Evolutionary conservation across 495 filamentous ascomycete genomes (phyloP), one percentile per base, ranked within the genome.

Genomic region (Daldinia caldariorum): DNA sequence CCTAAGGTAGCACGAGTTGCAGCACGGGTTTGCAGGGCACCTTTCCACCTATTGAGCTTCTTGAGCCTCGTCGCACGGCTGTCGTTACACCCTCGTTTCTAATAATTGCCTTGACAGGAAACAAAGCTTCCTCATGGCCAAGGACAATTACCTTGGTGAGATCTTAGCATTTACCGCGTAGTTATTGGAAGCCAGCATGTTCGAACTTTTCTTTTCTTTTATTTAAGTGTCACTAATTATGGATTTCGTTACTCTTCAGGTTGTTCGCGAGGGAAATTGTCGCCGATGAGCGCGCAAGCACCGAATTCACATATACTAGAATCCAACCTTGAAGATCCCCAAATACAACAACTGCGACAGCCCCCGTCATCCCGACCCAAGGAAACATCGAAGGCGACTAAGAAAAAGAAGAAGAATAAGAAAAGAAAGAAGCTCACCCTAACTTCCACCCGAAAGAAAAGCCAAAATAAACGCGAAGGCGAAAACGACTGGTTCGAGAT

Each of bases 281-380:
- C 54, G 72, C 66, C 69, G 70, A 75, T 77, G 74, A 75, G 49
- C 63, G 66, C 69, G 61, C 68, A 31, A 34, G 6, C 14, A 32
- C 8, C 49, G 12, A 6, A 67, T 35, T 58, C 55, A 2, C 29
- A 56, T 54, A 63, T 38, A 32, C 1, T 41, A 59, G 29, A 54
- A 69, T n/a, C 18, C 37, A 32, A 35, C 34, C 34, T 6, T 7
- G 6, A 35, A 35, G 34, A 35, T 35, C 5, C 6, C 16, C 59
- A 10, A 9, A 20, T 50, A 50, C 41, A 50, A 34, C 58, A 20
- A 35, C 37, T 49, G 14, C 63, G 35, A 68, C 22, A 20, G 29
- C 63, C 2, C 37, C 47, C 49, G 18, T 29, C 34, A 53, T 34
- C 57, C 3, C 9, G 29, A 32, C 31, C 57, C 2, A 2, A 49